A percentile compares a stretch with the other conserved stretches of the same genome.
Conservation (phyloP, 257 asterid species). For the Solanum peruvianum region DNA sequence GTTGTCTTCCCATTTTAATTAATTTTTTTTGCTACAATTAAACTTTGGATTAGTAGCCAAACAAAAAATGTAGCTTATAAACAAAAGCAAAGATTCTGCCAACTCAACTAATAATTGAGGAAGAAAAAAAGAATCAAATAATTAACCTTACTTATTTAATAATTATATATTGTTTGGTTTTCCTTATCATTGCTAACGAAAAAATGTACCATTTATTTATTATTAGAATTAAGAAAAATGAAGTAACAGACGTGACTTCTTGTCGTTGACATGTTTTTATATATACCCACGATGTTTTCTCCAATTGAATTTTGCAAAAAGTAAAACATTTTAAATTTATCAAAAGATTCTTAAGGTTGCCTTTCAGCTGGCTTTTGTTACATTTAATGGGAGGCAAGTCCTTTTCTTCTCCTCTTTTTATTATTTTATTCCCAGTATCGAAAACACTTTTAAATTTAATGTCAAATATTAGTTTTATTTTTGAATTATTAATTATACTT, state of each 20-base stretch:
- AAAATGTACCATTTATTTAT: not conserved
- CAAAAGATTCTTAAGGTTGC: conserved; percentile 19
- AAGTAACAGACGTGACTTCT: conserved; percentile 48
- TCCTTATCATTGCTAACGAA: not conserved
- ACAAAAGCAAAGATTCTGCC: conserved; percentile 56
- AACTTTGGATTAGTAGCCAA: conserved; percentile 5
- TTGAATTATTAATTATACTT: too few species aligned
- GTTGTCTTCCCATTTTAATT: conserved; percentile 70
- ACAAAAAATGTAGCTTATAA: conserved; percentile 14
- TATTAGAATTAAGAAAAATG: not conserved
- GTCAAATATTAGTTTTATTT: not conserved
- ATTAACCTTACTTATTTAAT: conserved; percentile 8
- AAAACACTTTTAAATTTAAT: too few species aligned
- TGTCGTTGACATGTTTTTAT: conserved; percentile 56
- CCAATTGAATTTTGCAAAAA: conserved; percentile 10
- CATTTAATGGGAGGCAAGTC: conserved; percentile 62
- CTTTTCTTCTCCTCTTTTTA: conserved; percentile 7
- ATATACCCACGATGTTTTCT: conserved; percentile 11
- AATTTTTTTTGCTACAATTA: not conserved
- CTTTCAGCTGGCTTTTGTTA: conserved; percentile 21
- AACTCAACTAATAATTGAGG: conserved; percentile 52
- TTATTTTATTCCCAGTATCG: too few species aligned
- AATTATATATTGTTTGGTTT: not conserved
- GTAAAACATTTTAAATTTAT: conserved; percentile 25
- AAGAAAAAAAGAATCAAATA: conserved; percentile 11